Conservation (phyloP, 2,329 filamentous ascomycete genomes). For the Xylaria sp. region DNA sequence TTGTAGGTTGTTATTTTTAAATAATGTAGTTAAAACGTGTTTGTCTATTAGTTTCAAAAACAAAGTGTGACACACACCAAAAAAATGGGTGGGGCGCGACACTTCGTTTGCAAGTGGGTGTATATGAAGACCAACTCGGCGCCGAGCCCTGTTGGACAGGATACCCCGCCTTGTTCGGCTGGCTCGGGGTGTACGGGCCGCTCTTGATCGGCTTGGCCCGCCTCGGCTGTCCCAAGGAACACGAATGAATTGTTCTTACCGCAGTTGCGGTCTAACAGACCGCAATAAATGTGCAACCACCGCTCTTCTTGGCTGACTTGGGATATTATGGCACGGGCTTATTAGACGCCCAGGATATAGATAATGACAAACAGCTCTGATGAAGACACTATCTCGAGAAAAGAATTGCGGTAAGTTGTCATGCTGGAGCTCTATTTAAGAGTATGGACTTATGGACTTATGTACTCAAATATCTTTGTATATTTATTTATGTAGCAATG, state of each 20-base stretch:
- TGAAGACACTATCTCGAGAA: background rate
- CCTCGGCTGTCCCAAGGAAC: background rate
- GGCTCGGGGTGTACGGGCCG: slow-evolving; percentile 3
- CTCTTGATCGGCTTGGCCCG: slow-evolving; percentile 13
- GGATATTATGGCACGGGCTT: background rate
- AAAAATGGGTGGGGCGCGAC: no score
- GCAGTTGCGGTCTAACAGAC: background rate
- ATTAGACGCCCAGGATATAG: background rate
- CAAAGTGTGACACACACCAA: no score
- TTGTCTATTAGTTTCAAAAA: no score
- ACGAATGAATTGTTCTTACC: slow-evolving; percentile 5
- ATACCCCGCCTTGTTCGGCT: slow-evolving; percentile 11
- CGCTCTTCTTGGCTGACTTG: slow-evolving; percentile 14
- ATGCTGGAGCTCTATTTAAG: background rate
- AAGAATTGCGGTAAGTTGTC: background rate
- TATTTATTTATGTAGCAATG: background rate
- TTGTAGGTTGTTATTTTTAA: no score
- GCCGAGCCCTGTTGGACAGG: slow-evolving; percentile 19
- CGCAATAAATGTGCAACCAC: slow-evolving; percentile 5
- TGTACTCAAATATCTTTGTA: background rate
- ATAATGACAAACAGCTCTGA: background rate
- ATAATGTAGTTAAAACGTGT: no score
- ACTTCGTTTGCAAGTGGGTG: no score
- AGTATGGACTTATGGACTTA: background rate
- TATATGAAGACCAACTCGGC: slow-evolving; percentile 15